These are phyloP conservation scores for Blumeria graminis DNA, from an alignment of 2,329 filamentous ascomycete species.

Conservation along the genomic window DNA sequence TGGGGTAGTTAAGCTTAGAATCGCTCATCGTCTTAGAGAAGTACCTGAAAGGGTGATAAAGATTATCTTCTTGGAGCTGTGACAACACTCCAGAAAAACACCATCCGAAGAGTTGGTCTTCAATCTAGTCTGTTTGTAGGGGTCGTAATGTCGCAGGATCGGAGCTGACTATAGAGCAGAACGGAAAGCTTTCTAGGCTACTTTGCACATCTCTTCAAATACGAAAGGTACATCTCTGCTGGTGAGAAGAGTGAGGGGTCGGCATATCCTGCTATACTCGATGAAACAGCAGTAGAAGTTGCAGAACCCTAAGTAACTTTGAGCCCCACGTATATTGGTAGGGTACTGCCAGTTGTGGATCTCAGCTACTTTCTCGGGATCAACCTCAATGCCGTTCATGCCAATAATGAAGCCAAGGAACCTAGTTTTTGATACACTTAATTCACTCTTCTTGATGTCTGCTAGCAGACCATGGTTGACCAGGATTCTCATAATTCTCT, in stretches of 20 bases:
- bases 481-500: neutral
- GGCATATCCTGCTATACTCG: neutral
- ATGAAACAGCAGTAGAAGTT: neutral
- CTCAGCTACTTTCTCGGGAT: neutral
- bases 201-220: neutral
- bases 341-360: neutral
- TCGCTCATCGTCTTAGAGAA: neutral
- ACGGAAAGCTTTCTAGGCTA: neutral
- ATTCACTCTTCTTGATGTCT: neutral
- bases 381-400: neutral
- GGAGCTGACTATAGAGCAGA: neutral
- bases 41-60: too few relatives aligned
- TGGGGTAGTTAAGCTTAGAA: neutral
- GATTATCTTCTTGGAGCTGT: neutral
- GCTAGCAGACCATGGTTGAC: neutral
- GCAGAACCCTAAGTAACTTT: neutral
- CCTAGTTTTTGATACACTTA: neutral
- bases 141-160: neutral
- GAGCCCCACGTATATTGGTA: neutral
- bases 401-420: conserved; percentile 1
- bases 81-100: neutral
- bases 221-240: neutral
- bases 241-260: neutral
- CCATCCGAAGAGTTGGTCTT: neutral
- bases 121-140: neutral